Base-by-base conservation (phyloP, 1,284 basidiomycete genomes). In the Boletellus sp. region DNA sequence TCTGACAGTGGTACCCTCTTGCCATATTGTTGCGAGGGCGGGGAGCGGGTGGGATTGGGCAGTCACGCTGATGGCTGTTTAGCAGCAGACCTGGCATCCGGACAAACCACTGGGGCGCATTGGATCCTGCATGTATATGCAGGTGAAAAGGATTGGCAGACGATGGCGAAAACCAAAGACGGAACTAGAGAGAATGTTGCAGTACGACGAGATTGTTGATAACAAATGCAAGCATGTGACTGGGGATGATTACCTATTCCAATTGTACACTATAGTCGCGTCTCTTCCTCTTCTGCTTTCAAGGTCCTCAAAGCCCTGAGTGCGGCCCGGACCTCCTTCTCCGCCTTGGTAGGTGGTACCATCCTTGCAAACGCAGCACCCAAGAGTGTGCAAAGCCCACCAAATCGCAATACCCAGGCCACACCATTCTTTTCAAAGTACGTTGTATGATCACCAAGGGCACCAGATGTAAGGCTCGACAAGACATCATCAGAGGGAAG, bases 341-440 rank as follows among this genome's bases (percentile, higher is more conserved):
- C 93, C 8, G 91, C 91, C 49, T 83, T 86, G 30, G 93, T 96
- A 1, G 86, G 90, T 18, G 93, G 83, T 0, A 95, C 90, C 72
- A 79, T 84, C 45, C 89, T 84, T 33, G 86, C 87, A 58, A 91
- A 77, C 8, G 81, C 58, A 1, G 92, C 91, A 24, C 90, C 87
- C 32, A 78, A 61, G 54, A 95, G 71, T 0, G 93, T 86, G 67
- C 86, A 91, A 8, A 91, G 62, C 32, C 94, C 94, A 44, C 94
- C 94, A 63, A 97, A 97, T 13, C 93, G 82, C 47, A 98, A 72
- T 5, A 97, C 91, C 93, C 94, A 97, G 1, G 88, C 90, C 19
- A 95, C 91, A 41, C 93, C 93, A 52, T 84, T 86, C 74, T 91
- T 93, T 38, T 85, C 89, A 54, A 80, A 77, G 66, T 87, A 90